Evolutionary conservation across 2,329 filamentous ascomycete genomes (phyloP), one percentile per base, ranked within the genome.

Genomic region (Talaromyces sp.): DNA sequence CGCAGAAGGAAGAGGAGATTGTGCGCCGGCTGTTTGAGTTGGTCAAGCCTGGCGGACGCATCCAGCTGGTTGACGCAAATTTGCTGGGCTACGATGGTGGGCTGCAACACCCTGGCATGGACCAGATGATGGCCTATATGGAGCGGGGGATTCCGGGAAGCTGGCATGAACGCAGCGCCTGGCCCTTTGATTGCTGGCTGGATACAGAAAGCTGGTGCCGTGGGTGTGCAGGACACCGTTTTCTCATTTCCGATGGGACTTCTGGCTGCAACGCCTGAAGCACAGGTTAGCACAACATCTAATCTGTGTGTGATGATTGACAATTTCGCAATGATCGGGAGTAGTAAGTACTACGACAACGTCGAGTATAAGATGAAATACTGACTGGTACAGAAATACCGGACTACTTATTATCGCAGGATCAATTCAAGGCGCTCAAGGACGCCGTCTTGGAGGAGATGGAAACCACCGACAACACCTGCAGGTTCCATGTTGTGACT

Each of bases 51-150:
- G 54, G 54, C 5, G 54, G 54, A 3, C 19, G 13, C 34, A 58
- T 58, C 19, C 54, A 58, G 34, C 31, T 58, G 11, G 34, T 58
- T 5, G 54, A 43, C 19, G 54, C 54, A 7, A 58, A 58, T 38
- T n/a, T 58, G 31, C 19, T 58, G 22, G 54, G 54, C 11, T 58
- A 40, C 27, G 54, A 58, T n/a, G 34, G 54, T 40, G 54, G 54
- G 34, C 6, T 6, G n/a, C 3, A 58, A 25, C 54, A 58, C 34
- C 54, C 54, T 19, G 54, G 54, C 31, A 58, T 58, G 54, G 54
- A 58, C 19, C 31, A 58, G 19, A 58, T 58, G 34, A 58, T 58
- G 54, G 54, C 54, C 19, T 58, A 40, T 40, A 58, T 58, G 54
- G 22, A 58, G n/a, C 31, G 54, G 19, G 19, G 54, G 54, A 17